phyloP scores from a whole-genome alignment of 371 early-diverging fungal species.

The Chytridium lagenaria region DNA sequence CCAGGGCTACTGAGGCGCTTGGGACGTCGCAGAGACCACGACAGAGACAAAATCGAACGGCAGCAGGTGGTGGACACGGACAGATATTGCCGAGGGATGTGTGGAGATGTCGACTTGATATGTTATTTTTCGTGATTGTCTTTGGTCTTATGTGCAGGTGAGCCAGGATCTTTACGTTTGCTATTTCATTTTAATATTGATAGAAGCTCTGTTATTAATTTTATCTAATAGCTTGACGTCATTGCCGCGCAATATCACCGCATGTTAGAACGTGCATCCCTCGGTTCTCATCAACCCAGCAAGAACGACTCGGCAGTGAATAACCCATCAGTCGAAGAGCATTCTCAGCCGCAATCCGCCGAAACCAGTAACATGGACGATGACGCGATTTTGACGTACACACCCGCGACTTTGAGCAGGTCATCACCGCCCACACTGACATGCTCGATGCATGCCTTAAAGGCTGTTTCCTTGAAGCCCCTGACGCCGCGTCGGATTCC shows the following conservation, averaged over 20 bases:
- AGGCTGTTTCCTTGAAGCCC: conserved; percentile 62
- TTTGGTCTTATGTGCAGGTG: conserved; percentile 84
- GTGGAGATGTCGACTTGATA: conserved; percentile 63
- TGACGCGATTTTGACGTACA: too few relatives aligned
- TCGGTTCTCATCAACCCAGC: conserved; percentile 19
- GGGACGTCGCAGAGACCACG: too few relatives aligned
- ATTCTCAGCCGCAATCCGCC: too few relatives aligned
- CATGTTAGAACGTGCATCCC: conserved; percentile 35
- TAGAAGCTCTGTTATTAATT: not conserved
- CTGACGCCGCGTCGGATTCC: not conserved
- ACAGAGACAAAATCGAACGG: too few relatives aligned
- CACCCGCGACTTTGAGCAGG: conserved; percentile 60
- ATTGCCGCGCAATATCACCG: conserved; percentile 57
- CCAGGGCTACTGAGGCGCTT: too few relatives aligned
- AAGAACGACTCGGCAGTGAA: too few relatives aligned
- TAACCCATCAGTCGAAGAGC: too few relatives aligned
- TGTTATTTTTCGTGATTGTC: conserved; percentile 75
- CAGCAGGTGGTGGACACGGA: not conserved
- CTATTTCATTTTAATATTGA: not conserved
- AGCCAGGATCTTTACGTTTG: not conserved
- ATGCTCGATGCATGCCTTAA: conserved; percentile 54
- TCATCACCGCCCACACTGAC: conserved; percentile 59
- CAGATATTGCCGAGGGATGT: not conserved
- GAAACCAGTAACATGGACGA: too few relatives aligned
- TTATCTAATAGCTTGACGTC: conserved; percentile 71